A percentile compares a stretch with the other conserved stretches of the same genome.
phyloP scores from a whole-genome alignment of 805 yeast genomes.

The Zygosaccharomyces lentus region DNA sequence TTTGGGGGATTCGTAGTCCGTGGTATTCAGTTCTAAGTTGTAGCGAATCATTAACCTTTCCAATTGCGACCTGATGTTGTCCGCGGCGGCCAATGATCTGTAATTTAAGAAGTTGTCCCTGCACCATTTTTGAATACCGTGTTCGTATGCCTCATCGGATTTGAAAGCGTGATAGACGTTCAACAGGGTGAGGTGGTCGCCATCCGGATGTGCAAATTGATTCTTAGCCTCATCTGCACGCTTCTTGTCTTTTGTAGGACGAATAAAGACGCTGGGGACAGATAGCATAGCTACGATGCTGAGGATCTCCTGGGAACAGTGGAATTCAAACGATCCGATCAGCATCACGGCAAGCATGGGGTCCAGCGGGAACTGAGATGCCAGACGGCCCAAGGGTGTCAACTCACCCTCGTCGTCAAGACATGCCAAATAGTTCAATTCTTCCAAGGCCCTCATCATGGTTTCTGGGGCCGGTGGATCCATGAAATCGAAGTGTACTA shows the following conservation, averaged over 20 bases:
- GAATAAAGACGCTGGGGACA: slow-evolving; percentile 90
- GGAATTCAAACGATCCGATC: slow-evolving; percentile 78
- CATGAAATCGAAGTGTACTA: slow-evolving; percentile 97
- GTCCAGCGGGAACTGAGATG: slow-evolving; percentile 91
- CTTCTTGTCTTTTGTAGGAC: slow-evolving; percentile 84
- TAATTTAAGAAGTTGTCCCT: slow-evolving; percentile 81
- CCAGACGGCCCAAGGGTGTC: slow-evolving; percentile 83
- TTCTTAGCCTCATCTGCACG: slow-evolving; percentile 89
- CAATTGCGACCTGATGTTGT: slow-evolving; percentile 79
- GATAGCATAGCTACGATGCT: slow-evolving; percentile 86
- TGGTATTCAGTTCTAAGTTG: slow-evolving; percentile 67
- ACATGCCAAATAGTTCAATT: slow-evolving; percentile 84
- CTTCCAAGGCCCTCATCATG: slow-evolving; percentile 98
- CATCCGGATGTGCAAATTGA: slow-evolving; percentile 86
- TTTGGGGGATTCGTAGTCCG: slow-evolving; percentile 58
- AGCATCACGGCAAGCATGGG: slow-evolving; percentile 93
- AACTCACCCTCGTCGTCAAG: slow-evolving; percentile 87
- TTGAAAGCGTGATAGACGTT: slow-evolving; percentile 85
- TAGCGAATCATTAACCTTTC: slow-evolving; percentile 76
- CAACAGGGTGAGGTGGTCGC: slow-evolving; percentile 87
- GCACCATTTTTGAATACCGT: slow-evolving; percentile 80
- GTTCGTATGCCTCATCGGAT: slow-evolving; percentile 62
- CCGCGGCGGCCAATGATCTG: slow-evolving; percentile 82
- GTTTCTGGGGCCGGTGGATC: slow-evolving; percentile 99
- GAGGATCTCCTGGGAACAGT: slow-evolving; percentile 84